phyloP scores from a whole-genome alignment of 768 basidiomycete genomes.

The Lactarius akahatsu region DNA sequence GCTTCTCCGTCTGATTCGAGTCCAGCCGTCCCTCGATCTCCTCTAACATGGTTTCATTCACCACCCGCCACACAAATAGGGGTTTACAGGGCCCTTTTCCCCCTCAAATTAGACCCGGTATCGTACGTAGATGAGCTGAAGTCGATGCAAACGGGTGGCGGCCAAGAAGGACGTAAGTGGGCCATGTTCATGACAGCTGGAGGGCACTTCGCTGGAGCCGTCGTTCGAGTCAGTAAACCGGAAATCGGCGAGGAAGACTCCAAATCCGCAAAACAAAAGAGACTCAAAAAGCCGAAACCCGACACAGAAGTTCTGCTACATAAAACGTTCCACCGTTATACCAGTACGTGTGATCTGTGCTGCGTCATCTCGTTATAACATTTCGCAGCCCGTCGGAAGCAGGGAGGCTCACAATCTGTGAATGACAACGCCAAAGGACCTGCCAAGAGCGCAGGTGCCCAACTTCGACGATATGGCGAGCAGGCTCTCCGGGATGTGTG shows the following conservation, averaged over 20 bases:
- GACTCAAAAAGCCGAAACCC: conserved; percentile 59
- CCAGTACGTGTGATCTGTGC: conserved; percentile 59
- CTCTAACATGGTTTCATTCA: conserved; percentile 89
- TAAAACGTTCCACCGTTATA: conserved; percentile 98
- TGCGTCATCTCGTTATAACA: not conserved
- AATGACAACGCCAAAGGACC: conserved; percentile 93
- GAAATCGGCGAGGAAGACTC: conserved; percentile 43
- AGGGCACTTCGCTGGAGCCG: conserved; percentile 95
- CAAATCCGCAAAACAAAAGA: conserved; percentile 38
- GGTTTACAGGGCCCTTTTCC: conserved; percentile 76
- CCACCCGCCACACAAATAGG: conserved; percentile 87
- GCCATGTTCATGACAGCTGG: conserved; percentile 97
- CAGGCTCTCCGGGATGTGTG: conserved; percentile 84
- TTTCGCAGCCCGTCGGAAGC: conserved; percentile 83
- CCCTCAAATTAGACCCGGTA: conserved; percentile 41
- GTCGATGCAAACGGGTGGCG: conserved; percentile 55
- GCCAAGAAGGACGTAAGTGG: conserved; percentile 69
- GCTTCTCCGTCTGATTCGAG: conserved; percentile 44
- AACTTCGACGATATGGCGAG: conserved; percentile 92
- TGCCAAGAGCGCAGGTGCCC: conserved; percentile 93
- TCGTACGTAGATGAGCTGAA: conserved; percentile 61
- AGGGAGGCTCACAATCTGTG: conserved; percentile 90
- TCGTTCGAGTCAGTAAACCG: conserved; percentile 66
- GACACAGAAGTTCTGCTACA: conserved; percentile 82
- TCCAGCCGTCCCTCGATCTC: conserved; percentile 53